A percentile compares a stretch with the other conserved stretches of the same genome.
phyloP scores from a whole-genome alignment of 2,329 filamentous ascomycete species.

The Colletotrichum liaoningense region DNA sequence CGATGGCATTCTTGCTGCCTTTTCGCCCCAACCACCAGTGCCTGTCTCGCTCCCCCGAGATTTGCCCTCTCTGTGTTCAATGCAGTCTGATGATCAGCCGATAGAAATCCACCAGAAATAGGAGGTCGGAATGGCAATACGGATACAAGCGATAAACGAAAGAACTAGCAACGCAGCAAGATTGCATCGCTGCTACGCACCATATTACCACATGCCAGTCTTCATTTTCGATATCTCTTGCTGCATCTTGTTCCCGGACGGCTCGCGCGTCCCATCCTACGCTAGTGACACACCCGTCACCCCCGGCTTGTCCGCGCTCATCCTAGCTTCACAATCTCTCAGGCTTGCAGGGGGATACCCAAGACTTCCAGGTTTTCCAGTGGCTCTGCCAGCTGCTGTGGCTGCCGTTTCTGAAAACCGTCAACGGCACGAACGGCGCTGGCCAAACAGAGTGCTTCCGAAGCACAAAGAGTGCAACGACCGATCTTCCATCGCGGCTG shows the following conservation, averaged over 20 bases:
- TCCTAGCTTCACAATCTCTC: slow-evolving; percentile 23
- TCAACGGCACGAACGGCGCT: slow-evolving; percentile 24
- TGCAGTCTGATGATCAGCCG: background rate
- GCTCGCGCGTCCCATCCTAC: background rate
- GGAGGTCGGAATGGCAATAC: slow-evolving; percentile 20
- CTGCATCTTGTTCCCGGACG: slow-evolving; percentile 3
- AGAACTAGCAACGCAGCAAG: background rate
- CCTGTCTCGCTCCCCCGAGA: background rate
- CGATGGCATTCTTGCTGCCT: slow-evolving; percentile 27
- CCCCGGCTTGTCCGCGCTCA: slow-evolving; percentile 24
- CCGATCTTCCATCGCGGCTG: background rate
- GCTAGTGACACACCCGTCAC: slow-evolving; percentile 17
- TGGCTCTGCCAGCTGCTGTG: slow-evolving; percentile 8
- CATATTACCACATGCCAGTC: slow-evolving; percentile 28
- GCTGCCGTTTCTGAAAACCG: slow-evolving; percentile 29
- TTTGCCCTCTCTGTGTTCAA: slow-evolving; percentile 12
- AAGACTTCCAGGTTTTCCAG: slow-evolving; percentile 20
- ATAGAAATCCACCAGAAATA: slow-evolving; percentile 9
- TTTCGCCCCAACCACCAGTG: slow-evolving; percentile 8
- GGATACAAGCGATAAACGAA: background rate
- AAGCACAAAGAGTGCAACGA: background rate
- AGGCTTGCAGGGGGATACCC: slow-evolving; percentile 23
- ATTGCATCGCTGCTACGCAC: slow-evolving; percentile 9
- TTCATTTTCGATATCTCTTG: slow-evolving; percentile 29
- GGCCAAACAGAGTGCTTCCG: slow-evolving; percentile 15